These are phyloP conservation scores for Meripilus lineatus DNA, from an alignment of 1,284 basidiomycete species.

Conservation along the genomic window DNA sequence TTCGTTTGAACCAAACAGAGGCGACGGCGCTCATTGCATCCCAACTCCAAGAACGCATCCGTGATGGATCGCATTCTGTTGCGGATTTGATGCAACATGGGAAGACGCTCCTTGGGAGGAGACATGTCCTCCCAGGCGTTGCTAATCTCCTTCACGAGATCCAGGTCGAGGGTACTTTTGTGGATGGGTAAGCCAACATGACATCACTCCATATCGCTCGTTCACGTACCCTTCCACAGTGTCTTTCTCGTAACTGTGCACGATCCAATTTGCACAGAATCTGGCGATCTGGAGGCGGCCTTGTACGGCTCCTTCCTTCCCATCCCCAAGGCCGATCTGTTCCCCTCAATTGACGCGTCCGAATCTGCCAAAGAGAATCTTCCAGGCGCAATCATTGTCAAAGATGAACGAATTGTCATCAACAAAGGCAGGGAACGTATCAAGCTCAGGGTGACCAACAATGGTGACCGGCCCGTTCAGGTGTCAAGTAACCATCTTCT, in stretches of 20 bases:
- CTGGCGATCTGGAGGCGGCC: conserved; percentile 75
- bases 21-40: conserved; percentile 86
- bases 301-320: conserved; percentile 94
- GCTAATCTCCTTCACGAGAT: conserved; percentile 70
- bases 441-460: conserved; percentile 81
- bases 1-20: conserved; percentile 85
- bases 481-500: conserved; percentile 30
- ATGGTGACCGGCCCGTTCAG: conserved; percentile 93
- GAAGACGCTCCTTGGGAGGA: conserved; percentile 82
- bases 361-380: conserved; percentile 50
- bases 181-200: conserved; percentile 59
- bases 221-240: conserved; percentile 33
- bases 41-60: conserved; percentile 90
- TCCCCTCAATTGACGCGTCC: conserved; percentile 49
- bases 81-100: conserved; percentile 90
- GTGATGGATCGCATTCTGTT: conserved; percentile 91
- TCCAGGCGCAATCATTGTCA: conserved; percentile 74
- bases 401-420: conserved; percentile 66
- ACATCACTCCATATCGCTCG: not conserved
- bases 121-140: conserved; percentile 86
- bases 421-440: conserved; percentile 72
- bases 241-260: conserved; percentile 95
- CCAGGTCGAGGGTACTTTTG: conserved; percentile 91
- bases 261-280: conserved; percentile 84
- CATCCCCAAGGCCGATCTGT: conserved; percentile 60